Evolutionary conservation across 2,329 filamentous ascomycete genomes (phyloP), one percentile per base, ranked within the genome.

Genomic region (Scedosporium dehoogii): DNA sequence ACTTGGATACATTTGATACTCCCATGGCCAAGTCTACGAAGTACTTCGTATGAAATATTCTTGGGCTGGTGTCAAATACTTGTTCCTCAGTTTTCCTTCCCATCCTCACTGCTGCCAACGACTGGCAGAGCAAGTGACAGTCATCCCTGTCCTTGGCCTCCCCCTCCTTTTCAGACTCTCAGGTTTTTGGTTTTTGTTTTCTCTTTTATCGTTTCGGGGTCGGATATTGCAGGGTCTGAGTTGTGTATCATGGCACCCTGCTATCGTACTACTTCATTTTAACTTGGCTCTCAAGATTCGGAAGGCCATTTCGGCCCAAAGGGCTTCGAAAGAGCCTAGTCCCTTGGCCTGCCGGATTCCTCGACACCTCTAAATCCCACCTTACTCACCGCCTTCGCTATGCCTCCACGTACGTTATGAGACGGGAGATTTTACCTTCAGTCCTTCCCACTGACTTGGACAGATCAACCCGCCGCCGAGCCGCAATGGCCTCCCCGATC

Each of bases 401-500:
- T 61, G 59, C 29, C 59, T 55, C 59, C 16, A 56, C 38, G 59
- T 61, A 61, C 18, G 59, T 61, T 25, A 27, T 23, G 44, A 25
- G 4, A n/a, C 9, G 6, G 9, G 9, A 41, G 23, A 21, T 59
- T 41, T 25, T 16, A 21, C 4, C 42, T 25, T 18, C 21, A 16
- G 18, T 7, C 4, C 42, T 6, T 10, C 18, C 59, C 23, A 16
- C 46, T 61, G 29, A 56, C 29, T 51, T 14, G 21, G 9, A 21
- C 21, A 61, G 59, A 51, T 29, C 62, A 65, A 60, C 60, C 56
- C 67, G 62, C 67, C 68, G 48, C 77, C 64, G 79, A 81, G 69
- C 73, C 78, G 55, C 81, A 86, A 73, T 89, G 86, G 86, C 86
- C 86, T 18, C 86, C 86, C 23, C 78, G 82, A 71, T 88, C 85